Evolutionary conservation across 495 filamentous ascomycete species (phyloP).

Genomic region (Bacidia rubella): DNA sequence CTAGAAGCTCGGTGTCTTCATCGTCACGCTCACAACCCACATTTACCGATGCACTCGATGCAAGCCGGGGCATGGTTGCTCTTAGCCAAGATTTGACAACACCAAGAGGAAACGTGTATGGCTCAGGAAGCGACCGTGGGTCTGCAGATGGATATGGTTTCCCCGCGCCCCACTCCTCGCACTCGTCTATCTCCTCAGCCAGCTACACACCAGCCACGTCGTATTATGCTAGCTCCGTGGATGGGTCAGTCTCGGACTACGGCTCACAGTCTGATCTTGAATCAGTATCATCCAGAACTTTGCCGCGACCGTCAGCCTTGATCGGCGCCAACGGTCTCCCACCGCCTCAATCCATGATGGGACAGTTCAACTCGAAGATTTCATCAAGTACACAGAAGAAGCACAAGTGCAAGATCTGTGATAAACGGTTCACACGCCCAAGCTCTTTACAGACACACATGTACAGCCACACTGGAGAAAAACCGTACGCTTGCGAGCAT

Average conservation of each 20-base stretch:
- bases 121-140: constrained; percentile 47
- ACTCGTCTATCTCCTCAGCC: constrained; percentile 83
- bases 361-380: constrained; percentile 94
- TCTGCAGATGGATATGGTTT: constrained; percentile 91
- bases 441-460: constrained; percentile 97
- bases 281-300: constrained; percentile 59
- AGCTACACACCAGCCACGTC: constrained; percentile 44
- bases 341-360: constrained; percentile 91
- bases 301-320: constrained; percentile 64
- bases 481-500: constrained; percentile 89
- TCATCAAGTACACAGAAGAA: constrained; percentile 96
- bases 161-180: constrained; percentile 79
- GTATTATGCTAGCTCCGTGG: constrained; percentile 66
- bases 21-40: constrained; percentile 27
- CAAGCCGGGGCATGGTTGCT: constrained; percentile 79
- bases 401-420: constrained; percentile 99
- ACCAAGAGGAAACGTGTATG: constrained; percentile 70
- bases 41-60: constrained; percentile 75
- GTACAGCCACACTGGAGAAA: constrained; percentile 98
- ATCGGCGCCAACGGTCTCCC: constrained; percentile 55
- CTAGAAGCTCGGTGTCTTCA: constrained; percentile 36
- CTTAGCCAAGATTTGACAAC: constrained; percentile 79
- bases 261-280: constrained; percentile 81
- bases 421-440: constrained; percentile 94
- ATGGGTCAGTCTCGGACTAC: constrained; percentile 88